Evolutionary conservation across 75 land plant genomes (phyloP).

Genomic region (Chamaecyparis obtusa): DNA sequence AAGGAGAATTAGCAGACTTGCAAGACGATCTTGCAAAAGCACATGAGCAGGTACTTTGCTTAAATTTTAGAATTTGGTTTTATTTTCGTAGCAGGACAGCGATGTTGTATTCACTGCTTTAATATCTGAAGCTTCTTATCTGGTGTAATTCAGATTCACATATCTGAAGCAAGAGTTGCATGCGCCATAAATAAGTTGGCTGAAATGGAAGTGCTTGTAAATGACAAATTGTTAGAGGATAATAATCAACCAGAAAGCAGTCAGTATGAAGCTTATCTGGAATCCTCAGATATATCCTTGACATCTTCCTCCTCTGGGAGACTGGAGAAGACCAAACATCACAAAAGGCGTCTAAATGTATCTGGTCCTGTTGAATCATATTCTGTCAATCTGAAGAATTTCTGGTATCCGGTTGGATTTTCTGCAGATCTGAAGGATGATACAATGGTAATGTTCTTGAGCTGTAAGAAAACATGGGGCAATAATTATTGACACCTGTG

Average conservation of each 20-base stretch:
- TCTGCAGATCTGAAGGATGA: slow-evolving; percentile 71
- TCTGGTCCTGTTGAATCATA: slow-evolving; percentile 86
- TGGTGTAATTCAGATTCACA: slow-evolving; percentile 67
- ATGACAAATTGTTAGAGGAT: slow-evolving; percentile 70
- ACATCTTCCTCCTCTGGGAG: slow-evolving; percentile 22
- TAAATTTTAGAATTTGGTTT: slow-evolving; percentile 2
- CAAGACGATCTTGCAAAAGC: slow-evolving; percentile 81
- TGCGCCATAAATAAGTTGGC: slow-evolving; percentile 82
- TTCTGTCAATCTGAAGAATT: slow-evolving; percentile 73
- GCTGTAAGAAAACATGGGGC: not conserved
- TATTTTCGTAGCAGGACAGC: not conserved
- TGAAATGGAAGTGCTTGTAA: slow-evolving; percentile 83
- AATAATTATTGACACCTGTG: not conserved
- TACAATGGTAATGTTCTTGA: slow-evolving; percentile 57
- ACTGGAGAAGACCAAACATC: slow-evolving; percentile 19
- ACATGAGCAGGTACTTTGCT: slow-evolving; percentile 70
- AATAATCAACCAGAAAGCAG: slow-evolving; percentile 17
- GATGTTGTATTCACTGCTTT: not conserved
- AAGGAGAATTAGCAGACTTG: slow-evolving; percentile 78
- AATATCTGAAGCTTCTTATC: slow-evolving; percentile 6
- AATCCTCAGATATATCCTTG: slow-evolving; percentile 22
- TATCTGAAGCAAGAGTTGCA: slow-evolving; percentile 90
- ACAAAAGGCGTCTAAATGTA: slow-evolving; percentile 45
- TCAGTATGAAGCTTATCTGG: slow-evolving; percentile 19
- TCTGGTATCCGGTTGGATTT: slow-evolving; percentile 97